phyloP scores from a whole-genome alignment of 2,329 filamentous ascomycete species.

The Colletotrichum simmondsii region DNA sequence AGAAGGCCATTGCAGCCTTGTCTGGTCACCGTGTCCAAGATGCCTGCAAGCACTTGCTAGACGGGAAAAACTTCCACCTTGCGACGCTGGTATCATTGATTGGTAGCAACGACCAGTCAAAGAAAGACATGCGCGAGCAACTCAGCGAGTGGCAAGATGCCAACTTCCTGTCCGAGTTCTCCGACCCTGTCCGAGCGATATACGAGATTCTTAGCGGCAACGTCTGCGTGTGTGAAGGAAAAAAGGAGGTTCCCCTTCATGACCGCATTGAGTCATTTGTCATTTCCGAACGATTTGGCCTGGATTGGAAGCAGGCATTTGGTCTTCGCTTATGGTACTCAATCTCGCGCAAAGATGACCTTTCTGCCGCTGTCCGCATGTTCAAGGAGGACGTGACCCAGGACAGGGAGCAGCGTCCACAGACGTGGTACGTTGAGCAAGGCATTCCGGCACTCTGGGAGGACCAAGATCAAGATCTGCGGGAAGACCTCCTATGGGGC shows the following conservation, averaged over 20 bases:
- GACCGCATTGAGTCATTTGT: slow-evolving; percentile 84
- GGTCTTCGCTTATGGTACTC: slow-evolving; percentile 92
- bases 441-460: slow-evolving; percentile 69
- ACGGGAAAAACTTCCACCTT: slow-evolving; percentile 83
- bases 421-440: slow-evolving; percentile 76
- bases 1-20: slow-evolving; percentile 84
- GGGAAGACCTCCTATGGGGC: slow-evolving; percentile 87
- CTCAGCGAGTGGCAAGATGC: slow-evolving; percentile 86
- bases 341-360: slow-evolving; percentile 72
- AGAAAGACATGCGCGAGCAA: slow-evolving; percentile 81
- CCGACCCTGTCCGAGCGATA: slow-evolving; percentile 82
- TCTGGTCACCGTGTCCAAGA: slow-evolving; percentile 83
- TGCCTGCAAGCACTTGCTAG: slow-evolving; percentile 82
- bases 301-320: slow-evolving; percentile 95
- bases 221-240: slow-evolving; percentile 83
- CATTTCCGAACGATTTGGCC: slow-evolving; percentile 83
- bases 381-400: slow-evolving; percentile 80
- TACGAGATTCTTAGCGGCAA: slow-evolving; percentile 93
- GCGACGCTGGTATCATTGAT: slow-evolving; percentile 87
- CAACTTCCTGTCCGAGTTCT: slow-evolving; percentile 88
- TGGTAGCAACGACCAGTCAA: slow-evolving; percentile 75
- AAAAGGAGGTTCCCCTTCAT: slow-evolving; percentile 77
- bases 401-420: slow-evolving; percentile 77
- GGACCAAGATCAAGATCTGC: slow-evolving; percentile 65
- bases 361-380: slow-evolving; percentile 77